phyloP scores from a whole-genome alignment of 768 basidiomycete genomes.

The Panaeolus papilionaceus region DNA sequence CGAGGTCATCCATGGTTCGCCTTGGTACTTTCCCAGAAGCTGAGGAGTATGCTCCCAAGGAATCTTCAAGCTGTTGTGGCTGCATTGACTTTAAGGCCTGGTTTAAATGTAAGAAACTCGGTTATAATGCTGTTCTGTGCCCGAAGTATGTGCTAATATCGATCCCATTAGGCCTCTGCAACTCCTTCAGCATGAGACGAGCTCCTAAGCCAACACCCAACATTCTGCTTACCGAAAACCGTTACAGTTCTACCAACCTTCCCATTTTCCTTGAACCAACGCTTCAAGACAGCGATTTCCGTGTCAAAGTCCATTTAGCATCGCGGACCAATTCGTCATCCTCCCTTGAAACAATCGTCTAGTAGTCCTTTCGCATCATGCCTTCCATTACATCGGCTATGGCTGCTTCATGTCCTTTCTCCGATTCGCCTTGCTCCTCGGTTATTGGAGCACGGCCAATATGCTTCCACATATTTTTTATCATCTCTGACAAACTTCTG shows the following conservation, averaged over 20 bases:
- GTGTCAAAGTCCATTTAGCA: conserved; percentile 5
- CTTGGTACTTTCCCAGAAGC: neutral
- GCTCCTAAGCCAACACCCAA: neutral
- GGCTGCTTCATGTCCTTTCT: neutral
- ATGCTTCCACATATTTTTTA: neutral
- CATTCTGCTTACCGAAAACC: neutral
- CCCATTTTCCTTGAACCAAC: conserved; percentile 8
- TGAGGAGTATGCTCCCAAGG: neutral
- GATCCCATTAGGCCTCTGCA: neutral
- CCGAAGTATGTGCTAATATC: neutral
- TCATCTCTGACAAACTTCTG: neutral
- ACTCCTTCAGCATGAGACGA: neutral
- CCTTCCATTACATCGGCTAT: neutral
- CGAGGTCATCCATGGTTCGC: neutral
- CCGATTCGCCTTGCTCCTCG: neutral
- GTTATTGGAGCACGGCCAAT: neutral
- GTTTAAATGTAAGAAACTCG: conserved; percentile 8
- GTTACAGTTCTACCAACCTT: neutral
- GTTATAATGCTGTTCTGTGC: neutral
- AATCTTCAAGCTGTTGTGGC: neutral
- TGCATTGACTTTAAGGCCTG: neutral
- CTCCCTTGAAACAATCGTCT: conserved; percentile 5
- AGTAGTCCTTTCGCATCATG: neutral
- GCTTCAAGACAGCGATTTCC: conserved; percentile 7
- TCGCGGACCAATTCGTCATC: conserved; percentile 4